A percentile compares a stretch with the other conserved stretches of the same genome.
Conservation (phyloP, 1,284 basidiomycete species). For the Ganoderma lingzhi region DNA sequence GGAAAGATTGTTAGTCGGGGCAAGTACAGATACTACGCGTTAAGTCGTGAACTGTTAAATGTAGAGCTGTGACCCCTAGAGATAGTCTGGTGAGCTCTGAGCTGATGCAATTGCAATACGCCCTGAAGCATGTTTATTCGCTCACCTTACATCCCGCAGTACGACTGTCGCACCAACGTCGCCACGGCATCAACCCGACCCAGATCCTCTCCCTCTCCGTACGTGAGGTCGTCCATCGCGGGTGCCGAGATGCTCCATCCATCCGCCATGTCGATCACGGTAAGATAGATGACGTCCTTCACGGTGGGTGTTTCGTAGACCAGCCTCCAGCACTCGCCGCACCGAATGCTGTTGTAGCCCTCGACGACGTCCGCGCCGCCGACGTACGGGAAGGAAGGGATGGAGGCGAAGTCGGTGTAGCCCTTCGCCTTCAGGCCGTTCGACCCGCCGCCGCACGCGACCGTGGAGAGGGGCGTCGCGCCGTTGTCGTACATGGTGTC, state of each 20-base stretch:
- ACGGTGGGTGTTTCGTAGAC: conserved; percentile 41
- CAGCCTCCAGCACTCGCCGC: conserved; percentile 55
- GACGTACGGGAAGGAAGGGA: conserved; percentile 57
- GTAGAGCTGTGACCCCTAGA: no score
- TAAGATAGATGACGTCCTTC: conserved; percentile 44
- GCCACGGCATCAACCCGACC: conserved; percentile 34
- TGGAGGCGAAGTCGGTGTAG: conserved; percentile 51
- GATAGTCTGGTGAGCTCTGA: no score
- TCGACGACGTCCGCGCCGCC: conserved; percentile 51
- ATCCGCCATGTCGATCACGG: conserved; percentile 48
- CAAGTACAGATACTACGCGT: no score
- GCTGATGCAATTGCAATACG: not conserved
- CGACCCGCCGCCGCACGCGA: conserved; percentile 57
- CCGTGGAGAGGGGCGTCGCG: conserved; percentile 39
- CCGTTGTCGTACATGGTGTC: conserved; percentile 51
- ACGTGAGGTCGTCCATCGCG: conserved; percentile 39
- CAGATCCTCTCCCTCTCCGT: conserved; percentile 28
- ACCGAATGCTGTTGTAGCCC: conserved; percentile 48
- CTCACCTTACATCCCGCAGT: conserved; percentile 7
- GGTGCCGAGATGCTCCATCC: conserved; percentile 49
- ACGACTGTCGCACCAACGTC: conserved; percentile 9
- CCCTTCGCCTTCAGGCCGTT: conserved; percentile 50
- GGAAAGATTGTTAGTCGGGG: no score
- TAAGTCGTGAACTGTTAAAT: no score
- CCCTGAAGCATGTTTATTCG: not conserved